Evolutionary conservation across 1,284 basidiomycete genomes (phyloP).

Genomic region (Vanrija pseudolonga): DNA sequence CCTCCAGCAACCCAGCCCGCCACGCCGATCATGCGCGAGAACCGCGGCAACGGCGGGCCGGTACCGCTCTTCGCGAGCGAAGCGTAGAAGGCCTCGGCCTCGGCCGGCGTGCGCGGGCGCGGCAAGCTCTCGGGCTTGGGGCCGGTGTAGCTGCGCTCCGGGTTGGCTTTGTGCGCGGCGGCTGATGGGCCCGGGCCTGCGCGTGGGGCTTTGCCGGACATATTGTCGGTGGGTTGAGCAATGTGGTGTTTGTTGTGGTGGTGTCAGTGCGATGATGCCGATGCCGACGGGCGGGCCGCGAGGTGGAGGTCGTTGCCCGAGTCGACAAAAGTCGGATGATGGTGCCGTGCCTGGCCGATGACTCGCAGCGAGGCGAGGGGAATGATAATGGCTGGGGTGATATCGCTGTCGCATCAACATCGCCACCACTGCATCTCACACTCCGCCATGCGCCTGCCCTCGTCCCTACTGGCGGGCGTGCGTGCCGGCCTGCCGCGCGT

Average conservation of each 20-base stretch:
- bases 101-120: not conserved
- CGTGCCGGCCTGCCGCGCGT: too few relatives aligned
- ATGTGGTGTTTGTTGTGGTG: too few relatives aligned
- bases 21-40: constrained; percentile 6
- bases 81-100: constrained; percentile 6
- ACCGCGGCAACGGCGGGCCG: constrained; percentile 3
- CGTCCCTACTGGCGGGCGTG: too few relatives aligned
- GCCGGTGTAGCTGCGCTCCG: constrained; percentile 12
- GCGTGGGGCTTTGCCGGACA: not conserved
- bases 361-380: too few relatives aligned
- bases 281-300: not conserved
- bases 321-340: constrained; percentile 16
- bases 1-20: constrained; percentile 36
- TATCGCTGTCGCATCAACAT: too few relatives aligned
- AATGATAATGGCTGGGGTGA: too few relatives aligned
- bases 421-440: too few relatives aligned
- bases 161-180: constrained; percentile 1
- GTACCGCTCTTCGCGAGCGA: constrained; percentile 1
- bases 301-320: not conserved
- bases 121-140: not conserved
- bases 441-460: too few relatives aligned
- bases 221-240: too few relatives aligned
- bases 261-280: too few relatives aligned
- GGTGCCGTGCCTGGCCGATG: constrained; percentile 5
- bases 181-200: not conserved